phyloP scores from a whole-genome alignment of 106 monocot genomes.

The Dendrobium catenatum region DNA sequence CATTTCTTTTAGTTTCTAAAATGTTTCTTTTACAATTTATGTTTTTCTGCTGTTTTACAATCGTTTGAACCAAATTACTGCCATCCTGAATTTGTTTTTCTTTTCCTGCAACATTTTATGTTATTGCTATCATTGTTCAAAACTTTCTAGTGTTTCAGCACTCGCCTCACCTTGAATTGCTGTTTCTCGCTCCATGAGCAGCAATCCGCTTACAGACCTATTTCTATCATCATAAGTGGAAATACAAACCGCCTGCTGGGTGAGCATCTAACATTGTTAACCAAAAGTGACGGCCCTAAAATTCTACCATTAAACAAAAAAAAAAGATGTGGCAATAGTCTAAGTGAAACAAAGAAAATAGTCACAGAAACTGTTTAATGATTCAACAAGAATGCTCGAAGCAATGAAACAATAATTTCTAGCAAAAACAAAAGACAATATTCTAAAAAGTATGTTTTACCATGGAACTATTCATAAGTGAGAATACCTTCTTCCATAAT shows the following conservation, averaged over 20 bases:
- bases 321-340: not conserved
- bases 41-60: too few species aligned
- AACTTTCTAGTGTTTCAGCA: too few species aligned
- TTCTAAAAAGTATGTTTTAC: not conserved
- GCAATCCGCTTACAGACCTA: too few species aligned
- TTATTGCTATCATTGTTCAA: too few species aligned
- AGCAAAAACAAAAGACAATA: not conserved
- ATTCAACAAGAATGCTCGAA: not conserved
- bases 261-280: not conserved
- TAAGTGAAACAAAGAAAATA: not conserved
- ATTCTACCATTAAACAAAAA: not conserved
- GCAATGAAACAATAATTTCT: not conserved
- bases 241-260: not conserved
- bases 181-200: too few species aligned
- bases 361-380: not conserved
- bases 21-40: too few species aligned
- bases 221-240: not conserved
- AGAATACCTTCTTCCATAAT: constrained; percentile 88
- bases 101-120: too few species aligned
- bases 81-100: too few species aligned
- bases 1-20: too few species aligned
- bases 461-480: not conserved
- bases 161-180: too few species aligned
- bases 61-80: too few species aligned
- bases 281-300: not conserved